Base-by-base conservation (phyloP, 73 alveolate genomes). In the Paramecium bursaria region DNA sequence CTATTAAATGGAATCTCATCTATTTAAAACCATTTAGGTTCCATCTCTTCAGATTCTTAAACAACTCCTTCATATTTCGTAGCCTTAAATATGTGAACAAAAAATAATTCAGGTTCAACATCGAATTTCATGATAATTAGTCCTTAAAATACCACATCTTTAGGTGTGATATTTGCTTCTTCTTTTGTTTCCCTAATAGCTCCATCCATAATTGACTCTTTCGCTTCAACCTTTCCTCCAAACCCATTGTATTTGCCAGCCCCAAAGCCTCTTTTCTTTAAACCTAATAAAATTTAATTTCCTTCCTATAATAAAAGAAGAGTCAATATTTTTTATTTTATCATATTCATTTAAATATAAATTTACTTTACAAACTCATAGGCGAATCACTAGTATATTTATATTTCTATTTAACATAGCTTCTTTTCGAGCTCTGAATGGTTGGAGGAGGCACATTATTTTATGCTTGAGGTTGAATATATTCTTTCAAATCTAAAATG, bases 231-330 rank as follows among this genome's bases (percentile, higher is more conserved):
- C 35, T 76, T 76, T 4, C 88, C 88, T 25, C 88, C 88, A 23
- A 76, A 76, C 17, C 88, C 88, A 52, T 76, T 76, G 30, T 67
- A 76, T 26, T 52, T 39, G 21, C 53, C 53, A 51, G 44, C 73
- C 13, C 85, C 85, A 54, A 79, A 79, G 11, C 85, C 89, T 79
- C 89, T 52, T 27, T 55, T 79, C 39, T 79, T 79, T 82, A 79
- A 53, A 4, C 79, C 89, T 25, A 54, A 39, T 10, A 79, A 50
- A 14, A 79, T 29, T 23, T 54, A 22, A 74, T 50, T 39, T 14
- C 50, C 55, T 79, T 79, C n/a, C 27, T 52, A 27, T 2, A 76
- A 46, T 4, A 52, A 44, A 2, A 76, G 82, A 1, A 76, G 54
- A 54, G 88, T 79, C 33, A 67, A 42, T 26, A 35, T 33, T 44